Conservation (phyloP, 345 rosid genomes). For the Raphanus sativus region DNA sequence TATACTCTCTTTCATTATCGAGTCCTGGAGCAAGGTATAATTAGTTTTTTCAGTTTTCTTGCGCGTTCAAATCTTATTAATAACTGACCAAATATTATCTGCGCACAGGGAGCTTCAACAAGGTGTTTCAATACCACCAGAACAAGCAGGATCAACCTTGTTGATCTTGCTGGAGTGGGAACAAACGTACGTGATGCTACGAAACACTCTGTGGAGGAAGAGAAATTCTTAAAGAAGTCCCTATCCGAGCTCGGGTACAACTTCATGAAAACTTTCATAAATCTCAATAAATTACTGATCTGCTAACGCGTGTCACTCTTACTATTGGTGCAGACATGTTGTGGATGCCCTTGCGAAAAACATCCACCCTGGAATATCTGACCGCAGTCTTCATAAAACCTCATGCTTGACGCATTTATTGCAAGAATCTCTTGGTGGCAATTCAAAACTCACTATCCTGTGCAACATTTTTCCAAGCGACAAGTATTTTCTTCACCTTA, state of each 20-base stretch:
- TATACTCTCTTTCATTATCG: slow-evolving; percentile 40
- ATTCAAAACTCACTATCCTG: slow-evolving; percentile 80
- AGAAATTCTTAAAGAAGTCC: slow-evolving; percentile 76
- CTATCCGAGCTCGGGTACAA: slow-evolving; percentile 86
- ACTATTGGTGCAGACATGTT: slow-evolving; percentile 56
- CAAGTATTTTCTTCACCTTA: slow-evolving; percentile 46
- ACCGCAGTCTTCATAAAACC: slow-evolving; percentile 51
- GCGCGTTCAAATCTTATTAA: not conserved
- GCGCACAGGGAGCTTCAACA: slow-evolving; percentile 68
- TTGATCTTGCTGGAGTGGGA: slow-evolving; percentile 93
- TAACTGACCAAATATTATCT: slow-evolving; percentile 13
- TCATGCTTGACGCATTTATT: slow-evolving; percentile 79
- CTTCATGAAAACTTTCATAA: slow-evolving; percentile 12
- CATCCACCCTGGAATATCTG: slow-evolving; percentile 42
- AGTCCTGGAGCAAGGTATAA: slow-evolving; percentile 39
- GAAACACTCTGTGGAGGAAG: slow-evolving; percentile 63
- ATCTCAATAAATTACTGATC: slow-evolving; percentile 6
- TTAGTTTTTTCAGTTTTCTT: not conserved
- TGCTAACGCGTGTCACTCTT: slow-evolving; percentile 16
- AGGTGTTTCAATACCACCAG: slow-evolving; percentile 84
- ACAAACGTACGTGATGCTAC: slow-evolving; percentile 61
- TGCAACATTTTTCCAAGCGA: slow-evolving; percentile 71
- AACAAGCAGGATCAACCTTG: slow-evolving; percentile 82
- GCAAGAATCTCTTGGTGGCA: slow-evolving; percentile 94
- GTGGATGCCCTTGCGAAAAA: slow-evolving; percentile 62